Percentiles rank a stretch among this genome's conserved stretches.
Evolutionary conservation across 2,329 filamentous ascomycete species (phyloP).

Genomic region (Camptophora hylomeconis): DNA sequence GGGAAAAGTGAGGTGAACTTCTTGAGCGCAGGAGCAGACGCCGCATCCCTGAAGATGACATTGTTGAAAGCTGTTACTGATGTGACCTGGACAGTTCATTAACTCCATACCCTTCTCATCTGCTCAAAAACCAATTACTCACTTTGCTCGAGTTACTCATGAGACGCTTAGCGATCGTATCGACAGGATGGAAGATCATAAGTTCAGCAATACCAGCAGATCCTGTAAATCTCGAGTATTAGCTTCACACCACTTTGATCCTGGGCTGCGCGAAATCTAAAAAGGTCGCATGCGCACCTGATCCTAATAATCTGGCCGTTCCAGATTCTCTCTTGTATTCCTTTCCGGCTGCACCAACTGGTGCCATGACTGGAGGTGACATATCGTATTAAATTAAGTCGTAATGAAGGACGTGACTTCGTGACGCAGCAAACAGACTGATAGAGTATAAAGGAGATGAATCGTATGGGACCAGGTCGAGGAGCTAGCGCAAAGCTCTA

Average conservation of each 20-base stretch:
- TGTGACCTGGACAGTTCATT: constrained; percentile 38
- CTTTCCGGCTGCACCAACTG: constrained; percentile 35
- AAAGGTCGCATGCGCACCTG: constrained; percentile 46
- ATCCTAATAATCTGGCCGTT: constrained; percentile 75
- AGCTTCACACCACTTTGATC: neutral
- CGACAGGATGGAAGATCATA: constrained; percentile 87
- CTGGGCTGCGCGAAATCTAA: constrained; percentile 2
- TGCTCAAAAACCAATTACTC: constrained; percentile 21
- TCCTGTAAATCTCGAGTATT: constrained; percentile 39
- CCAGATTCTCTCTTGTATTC: constrained; percentile 77
- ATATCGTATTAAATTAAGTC: no score
- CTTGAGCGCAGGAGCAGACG: constrained; percentile 50
- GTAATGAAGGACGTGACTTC: no score
- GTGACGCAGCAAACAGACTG: no score
- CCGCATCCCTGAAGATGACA: constrained; percentile 89
- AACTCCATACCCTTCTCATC: constrained; percentile 1
- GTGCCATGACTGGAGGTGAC: no score
- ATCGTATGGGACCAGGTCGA: no score
- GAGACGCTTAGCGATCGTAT: constrained; percentile 95
- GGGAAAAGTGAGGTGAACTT: constrained; percentile 97
- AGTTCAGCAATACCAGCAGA: constrained; percentile 87
- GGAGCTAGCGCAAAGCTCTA: no score
- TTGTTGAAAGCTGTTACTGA: constrained; percentile 58
- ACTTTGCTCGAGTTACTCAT: constrained; percentile 93
- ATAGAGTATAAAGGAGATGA: no score